Percentiles rank a stretch among this genome's conserved stretches.
These are phyloP conservation scores for Pythium utonaiense DNA, from an alignment of 352 stramenopile genomes.

Conservation along the genomic window DNA sequence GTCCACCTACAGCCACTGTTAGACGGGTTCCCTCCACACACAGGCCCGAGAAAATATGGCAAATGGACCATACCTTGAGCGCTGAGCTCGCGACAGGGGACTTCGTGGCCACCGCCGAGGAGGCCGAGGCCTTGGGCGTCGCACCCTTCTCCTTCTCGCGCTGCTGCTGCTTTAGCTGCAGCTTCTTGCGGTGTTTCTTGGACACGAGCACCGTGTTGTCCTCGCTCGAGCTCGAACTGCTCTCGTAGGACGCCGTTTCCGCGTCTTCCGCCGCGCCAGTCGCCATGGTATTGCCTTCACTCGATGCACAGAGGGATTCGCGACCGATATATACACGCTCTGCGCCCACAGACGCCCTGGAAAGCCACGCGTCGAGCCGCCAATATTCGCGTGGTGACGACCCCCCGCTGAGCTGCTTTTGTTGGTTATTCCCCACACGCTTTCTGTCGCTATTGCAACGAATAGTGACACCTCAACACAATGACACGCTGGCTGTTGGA, in stretches of 20 bases:
- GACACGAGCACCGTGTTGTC: slow-evolving; percentile 77
- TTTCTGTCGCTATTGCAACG: not conserved
- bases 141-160: slow-evolving; percentile 30
- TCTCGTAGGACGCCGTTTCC: slow-evolving; percentile 28
- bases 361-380: not conserved
- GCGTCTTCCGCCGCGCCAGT: slow-evolving; percentile 6
- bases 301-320: not conserved
- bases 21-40: too few relatives aligned
- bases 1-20: slow-evolving; percentile 21
- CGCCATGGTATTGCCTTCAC: slow-evolving; percentile 13
- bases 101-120: not conserved
- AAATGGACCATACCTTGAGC: not conserved
- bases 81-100: not conserved
- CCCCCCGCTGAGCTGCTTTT: not conserved
- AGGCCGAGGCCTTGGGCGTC: not conserved
- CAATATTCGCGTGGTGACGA: not conserved
- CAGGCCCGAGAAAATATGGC: too few relatives aligned
- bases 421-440: not conserved
- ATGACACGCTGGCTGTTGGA: not conserved
- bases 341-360: not conserved
- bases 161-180: slow-evolving; percentile 61
- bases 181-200: slow-evolving; percentile 56
- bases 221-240: slow-evolving; percentile 54
- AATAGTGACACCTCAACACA: not conserved
- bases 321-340: not conserved